These are phyloP conservation scores for Artemisia annua DNA, from an alignment of 129 eudicot species.

Conservation along the genomic window DNA sequence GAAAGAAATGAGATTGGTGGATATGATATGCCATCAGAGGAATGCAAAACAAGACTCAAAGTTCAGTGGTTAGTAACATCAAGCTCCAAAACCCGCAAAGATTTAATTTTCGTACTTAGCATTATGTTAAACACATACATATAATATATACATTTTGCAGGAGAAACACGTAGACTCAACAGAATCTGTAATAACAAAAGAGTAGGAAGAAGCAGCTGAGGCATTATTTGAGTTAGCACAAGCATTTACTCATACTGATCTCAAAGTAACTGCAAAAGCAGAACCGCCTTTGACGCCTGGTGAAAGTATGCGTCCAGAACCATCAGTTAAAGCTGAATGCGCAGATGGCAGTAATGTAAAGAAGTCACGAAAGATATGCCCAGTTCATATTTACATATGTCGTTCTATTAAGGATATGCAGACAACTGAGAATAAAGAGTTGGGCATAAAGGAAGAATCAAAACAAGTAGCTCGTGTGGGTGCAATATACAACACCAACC, in stretches of 20 bases:
- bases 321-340: constrained; percentile 11
- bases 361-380: constrained; percentile 52
- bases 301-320: neutral
- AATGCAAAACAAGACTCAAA: constrained; percentile 40
- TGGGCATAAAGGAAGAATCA: constrained; percentile 24
- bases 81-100: neutral
- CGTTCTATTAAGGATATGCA: constrained; percentile 51
- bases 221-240: constrained; percentile 59
- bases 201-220: constrained; percentile 69
- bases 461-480: constrained; percentile 23
- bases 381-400: constrained; percentile 63
- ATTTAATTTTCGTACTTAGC: too few species aligned
- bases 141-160: constrained; percentile 20
- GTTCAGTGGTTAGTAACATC: constrained; percentile 26
- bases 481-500: constrained; percentile 6
- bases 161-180: constrained; percentile 10
- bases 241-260: constrained; percentile 9
- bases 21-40: constrained; percentile 17
- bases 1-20: constrained; percentile 19
- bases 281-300: constrained; percentile 8
- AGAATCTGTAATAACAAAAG: constrained; percentile 40
- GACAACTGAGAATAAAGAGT: constrained; percentile 30
- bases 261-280: constrained; percentile 16
- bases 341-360: constrained; percentile 17
- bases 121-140: too few species aligned